Conservation (phyloP, 208 protist species). For the Leishmania arabica region DNA sequence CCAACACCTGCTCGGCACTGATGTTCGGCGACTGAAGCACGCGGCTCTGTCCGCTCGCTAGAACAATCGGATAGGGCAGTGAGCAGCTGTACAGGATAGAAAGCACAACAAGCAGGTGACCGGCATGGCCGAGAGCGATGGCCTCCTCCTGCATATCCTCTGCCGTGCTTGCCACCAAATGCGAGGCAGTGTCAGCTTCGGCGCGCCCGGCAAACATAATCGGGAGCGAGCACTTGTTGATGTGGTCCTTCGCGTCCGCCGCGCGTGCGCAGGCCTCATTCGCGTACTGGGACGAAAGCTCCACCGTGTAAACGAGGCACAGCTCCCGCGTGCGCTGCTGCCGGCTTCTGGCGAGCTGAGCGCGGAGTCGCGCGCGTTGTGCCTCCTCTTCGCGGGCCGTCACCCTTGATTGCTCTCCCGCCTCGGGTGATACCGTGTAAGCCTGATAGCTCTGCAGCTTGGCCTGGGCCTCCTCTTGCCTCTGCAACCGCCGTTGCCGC, state of each 20-base stretch:
- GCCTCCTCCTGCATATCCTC: conserved; percentile 59
- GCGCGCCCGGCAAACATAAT: conserved; percentile 18
- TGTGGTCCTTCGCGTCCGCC: conserved; percentile 37
- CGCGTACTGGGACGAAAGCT: conserved; percentile 32
- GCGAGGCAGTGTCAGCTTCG: conserved; percentile 21
- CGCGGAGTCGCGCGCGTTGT: conserved; percentile 34
- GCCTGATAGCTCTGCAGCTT: conserved; percentile 16
- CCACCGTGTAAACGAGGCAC: conserved; percentile 35
- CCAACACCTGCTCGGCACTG: conserved; percentile 21
- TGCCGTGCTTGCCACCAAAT: conserved; percentile 30
- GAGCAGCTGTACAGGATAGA: conserved; percentile 57
- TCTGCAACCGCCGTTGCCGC: conserved; percentile 27
- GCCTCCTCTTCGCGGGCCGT: conserved; percentile 30
- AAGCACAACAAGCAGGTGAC: conserved; percentile 53
- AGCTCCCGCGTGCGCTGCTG: conserved; percentile 32
- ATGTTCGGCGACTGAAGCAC: conserved; percentile 33
- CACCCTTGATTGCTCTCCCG: not conserved
- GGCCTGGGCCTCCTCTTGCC: conserved; percentile 34
- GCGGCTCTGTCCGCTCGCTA: conserved; percentile 47
- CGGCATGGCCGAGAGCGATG: conserved; percentile 52
- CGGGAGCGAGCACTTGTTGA: conserved; percentile 31
- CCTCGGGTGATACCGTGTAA: not conserved
- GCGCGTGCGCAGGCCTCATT: conserved; percentile 12
- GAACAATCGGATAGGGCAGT: conserved; percentile 60
- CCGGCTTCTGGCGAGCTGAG: conserved; percentile 32